These are phyloP conservation scores for Aureobasidium sp. DNA, from an alignment of 2,329 filamentous ascomycete genomes.

Conservation along the genomic window DNA sequence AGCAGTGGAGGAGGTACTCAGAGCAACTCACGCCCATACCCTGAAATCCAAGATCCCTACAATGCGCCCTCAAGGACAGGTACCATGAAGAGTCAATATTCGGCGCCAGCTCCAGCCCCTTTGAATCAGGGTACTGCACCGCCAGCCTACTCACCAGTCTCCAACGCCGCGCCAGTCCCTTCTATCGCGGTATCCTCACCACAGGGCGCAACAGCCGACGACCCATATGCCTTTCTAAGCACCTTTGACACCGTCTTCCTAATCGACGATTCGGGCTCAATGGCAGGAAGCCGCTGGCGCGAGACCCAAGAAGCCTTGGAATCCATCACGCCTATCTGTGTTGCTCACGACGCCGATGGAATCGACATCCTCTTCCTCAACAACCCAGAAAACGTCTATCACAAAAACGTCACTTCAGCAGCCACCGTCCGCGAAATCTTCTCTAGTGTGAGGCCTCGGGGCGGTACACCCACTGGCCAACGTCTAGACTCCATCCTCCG, in stretches of 20 bases:
- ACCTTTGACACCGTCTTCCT: constrained; percentile 91
- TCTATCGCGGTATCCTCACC: constrained; percentile 29
- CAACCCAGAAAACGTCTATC: constrained; percentile 63
- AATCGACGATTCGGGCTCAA: constrained; percentile 92
- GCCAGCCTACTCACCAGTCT: constrained; percentile 46
- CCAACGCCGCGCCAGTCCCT: constrained; percentile 40
- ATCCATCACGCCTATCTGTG: constrained; percentile 85
- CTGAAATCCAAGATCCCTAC: constrained; percentile 8
- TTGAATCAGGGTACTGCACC: constrained; percentile 27
- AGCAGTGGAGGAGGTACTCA: background rate
- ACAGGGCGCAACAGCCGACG: constrained; percentile 52
- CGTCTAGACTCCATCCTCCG: constrained; percentile 76
- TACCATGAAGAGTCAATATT: constrained; percentile 4
- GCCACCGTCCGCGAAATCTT: constrained; percentile 75
- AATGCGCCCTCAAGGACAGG: constrained; percentile 5
- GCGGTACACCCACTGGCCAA: constrained; percentile 78
- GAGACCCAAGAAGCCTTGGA: constrained; percentile 77
- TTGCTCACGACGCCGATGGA: constrained; percentile 80
- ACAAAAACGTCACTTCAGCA: constrained; percentile 69
- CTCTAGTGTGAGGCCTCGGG: constrained; percentile 66
- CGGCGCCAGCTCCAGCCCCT: background rate
- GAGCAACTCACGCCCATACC: constrained; percentile 7
- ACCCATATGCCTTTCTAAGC: constrained; percentile 78
- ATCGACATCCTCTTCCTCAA: constrained; percentile 96
- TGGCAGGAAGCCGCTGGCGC: constrained; percentile 80